Conservation (phyloP, 2,329 filamentous ascomycete species). For the Venturia effusa region DNA sequence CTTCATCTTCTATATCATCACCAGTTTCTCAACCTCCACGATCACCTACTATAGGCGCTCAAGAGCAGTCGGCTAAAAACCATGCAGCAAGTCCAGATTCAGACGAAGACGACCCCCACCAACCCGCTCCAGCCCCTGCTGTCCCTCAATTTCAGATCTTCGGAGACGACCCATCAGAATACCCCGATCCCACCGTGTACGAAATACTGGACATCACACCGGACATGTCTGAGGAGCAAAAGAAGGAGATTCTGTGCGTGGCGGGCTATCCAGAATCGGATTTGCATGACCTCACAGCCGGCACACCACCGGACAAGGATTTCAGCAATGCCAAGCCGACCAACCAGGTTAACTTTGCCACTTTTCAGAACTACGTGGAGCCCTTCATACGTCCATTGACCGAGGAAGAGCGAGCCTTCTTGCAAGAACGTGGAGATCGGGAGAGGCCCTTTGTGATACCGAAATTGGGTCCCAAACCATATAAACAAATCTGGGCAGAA, state of each 20-base stretch:
- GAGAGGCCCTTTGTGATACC: slow-evolving; percentile 76
- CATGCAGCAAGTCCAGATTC: slow-evolving; percentile 10
- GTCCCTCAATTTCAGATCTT: slow-evolving; percentile 74
- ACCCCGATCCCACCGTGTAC: slow-evolving; percentile 84
- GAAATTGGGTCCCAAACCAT: slow-evolving; percentile 71
- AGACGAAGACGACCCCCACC: slow-evolving; percentile 47
- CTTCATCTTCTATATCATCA: slow-evolving; percentile 28
- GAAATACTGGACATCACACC: slow-evolving; percentile 69
- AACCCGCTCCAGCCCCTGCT: slow-evolving; percentile 48
- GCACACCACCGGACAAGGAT: slow-evolving; percentile 84
- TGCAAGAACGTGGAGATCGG: slow-evolving; percentile 83
- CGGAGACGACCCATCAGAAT: slow-evolving; percentile 84
- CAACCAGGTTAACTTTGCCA: slow-evolving; percentile 87
- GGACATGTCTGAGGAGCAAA: slow-evolving; percentile 74
- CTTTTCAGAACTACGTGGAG: slow-evolving; percentile 86
- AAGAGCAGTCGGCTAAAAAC: slow-evolving; percentile 24
- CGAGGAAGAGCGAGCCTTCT: slow-evolving; percentile 87
- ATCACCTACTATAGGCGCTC: slow-evolving; percentile 41
- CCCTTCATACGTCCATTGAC: slow-evolving; percentile 81
- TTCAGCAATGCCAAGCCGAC: slow-evolving; percentile 89
- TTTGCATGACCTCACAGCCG: slow-evolving; percentile 74
- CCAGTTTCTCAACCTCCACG: slow-evolving; percentile 33
- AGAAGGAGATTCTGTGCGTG: slow-evolving; percentile 80
- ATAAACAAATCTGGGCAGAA: slow-evolving; percentile 85
- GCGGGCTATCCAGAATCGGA: slow-evolving; percentile 71